A percentile compares a stretch with the other conserved stretches of the same genome.
These are phyloP conservation scores for Hirsutella rhossiliensis DNA, from an alignment of 2,329 filamentous ascomycete species.

Conservation along the genomic window DNA sequence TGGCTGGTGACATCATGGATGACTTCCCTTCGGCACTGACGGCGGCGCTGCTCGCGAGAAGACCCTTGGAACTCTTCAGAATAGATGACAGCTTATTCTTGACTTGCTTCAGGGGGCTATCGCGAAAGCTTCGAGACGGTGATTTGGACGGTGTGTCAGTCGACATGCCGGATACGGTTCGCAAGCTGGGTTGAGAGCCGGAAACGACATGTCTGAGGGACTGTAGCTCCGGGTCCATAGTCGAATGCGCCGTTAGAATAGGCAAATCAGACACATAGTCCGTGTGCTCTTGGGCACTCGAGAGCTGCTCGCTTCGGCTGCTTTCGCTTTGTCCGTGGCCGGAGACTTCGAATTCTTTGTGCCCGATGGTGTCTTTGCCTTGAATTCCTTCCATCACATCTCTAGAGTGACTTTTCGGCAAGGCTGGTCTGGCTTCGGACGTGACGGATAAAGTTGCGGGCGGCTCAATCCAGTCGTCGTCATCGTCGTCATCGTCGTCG, in stretches of 20 bases:
- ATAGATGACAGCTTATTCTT: conserved; percentile 90
- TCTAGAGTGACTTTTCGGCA: conserved; percentile 48
- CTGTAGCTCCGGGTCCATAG: conserved; percentile 9
- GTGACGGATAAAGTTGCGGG: conserved; percentile 20
- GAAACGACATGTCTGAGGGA: conserved; percentile 48
- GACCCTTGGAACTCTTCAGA: conserved; percentile 72
- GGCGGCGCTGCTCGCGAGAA: conserved; percentile 67
- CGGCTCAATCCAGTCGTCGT: conserved; percentile 52
- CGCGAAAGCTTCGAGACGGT: conserved; percentile 43
- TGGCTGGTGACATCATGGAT: conserved; percentile 40
- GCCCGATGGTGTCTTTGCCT: conserved; percentile 34
- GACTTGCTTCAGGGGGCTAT: conserved; percentile 80
- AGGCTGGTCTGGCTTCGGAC: conserved; percentile 30
- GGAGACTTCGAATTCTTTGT: conserved; percentile 19
- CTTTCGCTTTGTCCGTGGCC: neutral
- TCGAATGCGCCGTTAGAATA: conserved; percentile 20
- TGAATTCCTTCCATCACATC: conserved; percentile 48
- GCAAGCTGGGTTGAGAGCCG: conserved; percentile 41
- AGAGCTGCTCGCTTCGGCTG: neutral
- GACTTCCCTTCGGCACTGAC: conserved; percentile 50
- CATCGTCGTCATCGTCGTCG: conserved; percentile 31
- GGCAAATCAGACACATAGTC: conserved; percentile 55
- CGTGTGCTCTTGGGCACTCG: conserved; percentile 22
- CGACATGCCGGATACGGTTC: conserved; percentile 32
- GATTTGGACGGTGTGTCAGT: conserved; percentile 43